Evolutionary conservation across 208 protist genomes (phyloP).

Genomic region (Crithidia mellificae): DNA sequence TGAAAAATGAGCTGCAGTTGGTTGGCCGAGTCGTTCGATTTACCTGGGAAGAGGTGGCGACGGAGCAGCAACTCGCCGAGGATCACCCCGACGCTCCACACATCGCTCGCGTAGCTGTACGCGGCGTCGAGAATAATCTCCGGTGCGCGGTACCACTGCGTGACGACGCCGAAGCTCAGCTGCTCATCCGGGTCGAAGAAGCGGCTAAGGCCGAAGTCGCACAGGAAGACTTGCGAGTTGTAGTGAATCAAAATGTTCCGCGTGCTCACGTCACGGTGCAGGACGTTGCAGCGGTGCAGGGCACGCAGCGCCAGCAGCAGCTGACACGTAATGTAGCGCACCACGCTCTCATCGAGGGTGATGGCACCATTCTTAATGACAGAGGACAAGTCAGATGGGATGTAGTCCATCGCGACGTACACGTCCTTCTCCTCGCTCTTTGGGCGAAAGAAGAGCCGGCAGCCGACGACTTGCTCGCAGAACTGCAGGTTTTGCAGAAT

Average conservation of each 20-base stretch:
- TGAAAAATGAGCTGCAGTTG: conserved; percentile 93
- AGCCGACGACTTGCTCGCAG: conserved; percentile 87
- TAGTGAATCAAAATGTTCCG: conserved; percentile 91
- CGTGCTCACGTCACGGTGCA: conserved; percentile 89
- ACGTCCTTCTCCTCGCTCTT: conserved; percentile 91
- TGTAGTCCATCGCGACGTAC: conserved; percentile 92
- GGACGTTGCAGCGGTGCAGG: conserved; percentile 79
- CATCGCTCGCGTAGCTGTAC: conserved; percentile 84
- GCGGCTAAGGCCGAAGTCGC: conserved; percentile 91
- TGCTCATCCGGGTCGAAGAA: conserved; percentile 93
- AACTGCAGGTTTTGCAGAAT: conserved; percentile 87
- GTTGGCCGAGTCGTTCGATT: conserved; percentile 92
- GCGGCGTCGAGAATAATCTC: conserved; percentile 91
- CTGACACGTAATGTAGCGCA: conserved; percentile 88
- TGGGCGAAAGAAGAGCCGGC: conserved; percentile 86
- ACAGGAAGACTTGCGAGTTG: conserved; percentile 88
- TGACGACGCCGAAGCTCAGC: conserved; percentile 90
- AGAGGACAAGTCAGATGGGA: conserved; percentile 81
- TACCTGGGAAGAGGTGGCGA: conserved; percentile 91
- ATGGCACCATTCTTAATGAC: conserved; percentile 85
- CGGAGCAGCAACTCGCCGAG: conserved; percentile 91
- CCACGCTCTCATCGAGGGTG: conserved; percentile 70
- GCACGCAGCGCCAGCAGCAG: conserved; percentile 87
- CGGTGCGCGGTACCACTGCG: conserved; percentile 92
- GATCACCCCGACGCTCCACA: conserved; percentile 92